Conservation (phyloP, 768 basidiomycete genomes). For the Termitomyces sp. region DNA sequence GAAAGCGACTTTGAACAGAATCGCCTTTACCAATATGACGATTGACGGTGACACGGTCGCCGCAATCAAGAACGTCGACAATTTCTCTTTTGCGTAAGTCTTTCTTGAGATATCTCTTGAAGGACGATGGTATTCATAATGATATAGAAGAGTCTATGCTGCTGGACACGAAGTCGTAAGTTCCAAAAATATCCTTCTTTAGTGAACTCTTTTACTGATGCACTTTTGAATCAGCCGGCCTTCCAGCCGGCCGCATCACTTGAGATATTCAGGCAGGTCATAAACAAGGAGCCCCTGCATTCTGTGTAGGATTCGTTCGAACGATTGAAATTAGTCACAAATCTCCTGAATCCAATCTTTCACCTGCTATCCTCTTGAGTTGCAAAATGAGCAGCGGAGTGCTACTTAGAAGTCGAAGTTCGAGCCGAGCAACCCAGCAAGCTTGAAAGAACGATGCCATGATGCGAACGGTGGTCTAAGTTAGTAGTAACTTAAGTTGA, state of each 20-base stretch:
- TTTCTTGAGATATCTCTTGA: too few relatives aligned
- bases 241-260: slow-evolving; percentile 58
- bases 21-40: slow-evolving; percentile 52
- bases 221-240: slow-evolving; percentile 41
- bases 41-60: slow-evolving; percentile 50
- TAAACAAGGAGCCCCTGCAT: slow-evolving; percentile 49
- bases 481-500: too few relatives aligned
- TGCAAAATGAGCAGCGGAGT: too few relatives aligned
- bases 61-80: slow-evolving; percentile 60
- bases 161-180: slow-evolving; percentile 65
- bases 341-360: too few relatives aligned
- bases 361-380: too few relatives aligned
- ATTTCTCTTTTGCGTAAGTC: slow-evolving; percentile 65
- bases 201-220: too few relatives aligned
- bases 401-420: too few relatives aligned
- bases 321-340: too few relatives aligned
- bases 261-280: slow-evolving; percentile 55
- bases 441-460: too few relatives aligned
- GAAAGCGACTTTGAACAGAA: slow-evolving; percentile 31
- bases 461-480: too few relatives aligned
- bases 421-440: too few relatives aligned
- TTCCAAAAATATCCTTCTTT: not conserved
- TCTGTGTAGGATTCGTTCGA: too few relatives aligned
- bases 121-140: not conserved
- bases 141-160: slow-evolving; percentile 43